phyloP scores from a whole-genome alignment of 768 basidiomycete genomes.

The Lentinula sp. region DNA sequence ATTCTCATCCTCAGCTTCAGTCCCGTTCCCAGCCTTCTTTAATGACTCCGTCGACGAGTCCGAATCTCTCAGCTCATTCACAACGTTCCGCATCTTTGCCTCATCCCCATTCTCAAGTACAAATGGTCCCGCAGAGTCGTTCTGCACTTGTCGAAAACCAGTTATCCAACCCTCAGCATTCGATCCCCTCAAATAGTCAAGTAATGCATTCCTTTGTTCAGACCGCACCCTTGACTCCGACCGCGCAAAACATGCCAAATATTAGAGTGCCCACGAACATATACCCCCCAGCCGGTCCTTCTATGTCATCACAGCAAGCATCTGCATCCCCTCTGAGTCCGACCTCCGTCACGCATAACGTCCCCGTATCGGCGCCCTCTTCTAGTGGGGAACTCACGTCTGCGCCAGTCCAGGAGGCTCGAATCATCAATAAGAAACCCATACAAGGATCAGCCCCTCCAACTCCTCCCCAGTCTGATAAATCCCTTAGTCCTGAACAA shows the following conservation, averaged over 20 bases:
- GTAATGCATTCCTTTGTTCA: background rate
- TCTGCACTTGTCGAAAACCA: background rate
- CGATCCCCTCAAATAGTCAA: background rate
- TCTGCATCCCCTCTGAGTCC: background rate
- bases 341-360: background rate
- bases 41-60: background rate
- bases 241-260: background rate
- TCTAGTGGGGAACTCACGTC: background rate
- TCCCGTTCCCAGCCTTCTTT: background rate
- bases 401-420: background rate
- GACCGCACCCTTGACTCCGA: background rate
- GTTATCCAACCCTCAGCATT: background rate
- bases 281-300: background rate
- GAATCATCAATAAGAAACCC: background rate
- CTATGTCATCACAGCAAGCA: background rate
- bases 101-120: background rate
- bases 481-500: constrained; percentile 5
- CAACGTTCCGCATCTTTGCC: background rate
- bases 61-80: background rate
- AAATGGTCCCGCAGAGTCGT: background rate
- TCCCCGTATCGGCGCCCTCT: background rate
- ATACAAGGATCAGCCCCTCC: background rate
- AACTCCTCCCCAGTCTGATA: constrained; percentile 5
- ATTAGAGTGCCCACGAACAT: background rate
- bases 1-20: background rate